These are phyloP conservation scores for Rosa lucieae DNA, from an alignment of 306 rosid species.

Conservation along the genomic window DNA sequence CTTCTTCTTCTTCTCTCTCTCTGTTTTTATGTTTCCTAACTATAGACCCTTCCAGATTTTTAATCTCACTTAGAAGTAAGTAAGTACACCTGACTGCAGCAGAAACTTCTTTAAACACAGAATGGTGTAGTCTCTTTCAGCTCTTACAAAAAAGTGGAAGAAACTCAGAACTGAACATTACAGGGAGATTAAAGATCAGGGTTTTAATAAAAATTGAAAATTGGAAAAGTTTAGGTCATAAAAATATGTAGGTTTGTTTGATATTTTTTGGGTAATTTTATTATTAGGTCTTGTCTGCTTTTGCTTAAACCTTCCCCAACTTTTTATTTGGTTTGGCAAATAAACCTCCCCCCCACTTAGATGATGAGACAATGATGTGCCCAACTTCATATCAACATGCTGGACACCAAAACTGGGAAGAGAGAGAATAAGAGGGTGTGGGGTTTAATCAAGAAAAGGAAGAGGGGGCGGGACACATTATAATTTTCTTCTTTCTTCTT, in stretches of 20 bases:
- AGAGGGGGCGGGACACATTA: slow-evolving; percentile 3
- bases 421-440: slow-evolving; percentile 29
- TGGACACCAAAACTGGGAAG: slow-evolving; percentile 44
- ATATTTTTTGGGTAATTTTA: slow-evolving; percentile 15
- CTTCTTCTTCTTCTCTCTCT: neutral
- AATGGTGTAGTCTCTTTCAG: slow-evolving; percentile 65
- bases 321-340: neutral
- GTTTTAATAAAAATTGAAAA: neutral
- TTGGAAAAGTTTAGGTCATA: neutral
- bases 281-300: slow-evolving; percentile 57
- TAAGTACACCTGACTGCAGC: slow-evolving; percentile 45
- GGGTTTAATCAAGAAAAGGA: neutral
- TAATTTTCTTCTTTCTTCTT: neutral
- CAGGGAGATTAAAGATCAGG: neutral
- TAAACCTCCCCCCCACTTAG: slow-evolving; percentile 61
- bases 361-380: slow-evolving; percentile 89
- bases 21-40: neutral
- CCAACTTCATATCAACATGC: slow-evolving; percentile 61
- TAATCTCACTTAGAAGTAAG: neutral
- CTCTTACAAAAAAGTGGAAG: slow-evolving; percentile 38
- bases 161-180: slow-evolving; percentile 7
- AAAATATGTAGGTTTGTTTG: neutral
- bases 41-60: neutral
- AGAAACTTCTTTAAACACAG: slow-evolving; percentile 41
- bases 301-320: slow-evolving; percentile 59